These are phyloP conservation scores for Mrakia hoshinonis DNA, from an alignment of 768 basidiomycete genomes.

Conservation along the genomic window DNA sequence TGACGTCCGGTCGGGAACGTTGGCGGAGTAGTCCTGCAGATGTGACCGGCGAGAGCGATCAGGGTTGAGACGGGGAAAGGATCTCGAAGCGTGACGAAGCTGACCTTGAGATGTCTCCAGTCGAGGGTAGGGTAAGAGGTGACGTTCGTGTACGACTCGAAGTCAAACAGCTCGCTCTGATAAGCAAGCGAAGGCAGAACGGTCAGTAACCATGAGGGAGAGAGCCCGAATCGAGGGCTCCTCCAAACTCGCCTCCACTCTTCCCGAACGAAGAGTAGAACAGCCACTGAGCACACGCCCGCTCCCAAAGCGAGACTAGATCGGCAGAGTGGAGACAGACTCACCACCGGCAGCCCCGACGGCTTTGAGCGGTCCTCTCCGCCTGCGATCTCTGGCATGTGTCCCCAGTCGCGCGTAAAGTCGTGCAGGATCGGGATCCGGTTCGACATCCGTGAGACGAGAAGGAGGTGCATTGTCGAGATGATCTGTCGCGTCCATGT, in stretches of 20 bases:
- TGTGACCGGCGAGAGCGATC: too few species aligned
- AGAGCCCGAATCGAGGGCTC: too few species aligned
- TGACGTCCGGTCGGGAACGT: neutral
- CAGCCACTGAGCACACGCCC: too few species aligned
- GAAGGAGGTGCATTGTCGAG: neutral
- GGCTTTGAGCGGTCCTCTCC: neutral
- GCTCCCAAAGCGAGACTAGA: too few species aligned
- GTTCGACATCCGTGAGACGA: neutral
- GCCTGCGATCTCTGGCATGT: neutral
- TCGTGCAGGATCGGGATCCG: neutral
- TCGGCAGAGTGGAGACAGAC: neutral
- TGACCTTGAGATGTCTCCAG: conserved; percentile 2
- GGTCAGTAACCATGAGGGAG: too few species aligned
- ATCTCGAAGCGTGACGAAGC: neutral
- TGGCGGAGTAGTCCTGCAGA: neutral
- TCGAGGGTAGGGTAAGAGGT: neutral
- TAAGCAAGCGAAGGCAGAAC: neutral
- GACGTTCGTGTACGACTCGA: neutral
- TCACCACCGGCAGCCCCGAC: neutral
- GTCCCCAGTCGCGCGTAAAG: neutral
- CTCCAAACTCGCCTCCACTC: too few species aligned
- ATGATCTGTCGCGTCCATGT: too few species aligned
- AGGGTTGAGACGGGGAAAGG: neutral
- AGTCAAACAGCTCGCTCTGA: neutral
- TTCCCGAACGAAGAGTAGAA: neutral